A percentile compares a stretch with the other conserved stretches of the same genome.
Conservation (phyloP, 768 basidiomycete species). For the Tylopilus felleus region DNA sequence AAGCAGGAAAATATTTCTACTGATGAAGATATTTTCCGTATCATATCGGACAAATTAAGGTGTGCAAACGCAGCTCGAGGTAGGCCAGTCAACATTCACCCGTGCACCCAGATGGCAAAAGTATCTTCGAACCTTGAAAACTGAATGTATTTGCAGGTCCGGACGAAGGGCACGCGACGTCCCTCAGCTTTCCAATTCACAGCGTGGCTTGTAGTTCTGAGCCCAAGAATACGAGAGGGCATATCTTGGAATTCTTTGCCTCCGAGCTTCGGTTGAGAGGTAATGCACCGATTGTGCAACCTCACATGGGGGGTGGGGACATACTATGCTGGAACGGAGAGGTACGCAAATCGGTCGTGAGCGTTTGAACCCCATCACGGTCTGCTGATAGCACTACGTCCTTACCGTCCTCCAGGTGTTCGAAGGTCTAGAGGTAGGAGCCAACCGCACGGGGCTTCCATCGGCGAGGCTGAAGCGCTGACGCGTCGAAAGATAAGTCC, state of each 20-base stretch:
- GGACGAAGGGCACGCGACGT: slow-evolving; percentile 48
- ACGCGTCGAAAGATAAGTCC: slow-evolving; percentile 44
- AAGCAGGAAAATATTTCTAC: slow-evolving; percentile 1
- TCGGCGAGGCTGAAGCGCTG: slow-evolving; percentile 9
- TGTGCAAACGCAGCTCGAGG: slow-evolving; percentile 58
- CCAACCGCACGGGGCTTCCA: background rate
- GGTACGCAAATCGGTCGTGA: slow-evolving; percentile 36
- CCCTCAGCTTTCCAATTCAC: slow-evolving; percentile 14
- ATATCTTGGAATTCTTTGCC: slow-evolving; percentile 50
- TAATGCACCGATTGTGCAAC: slow-evolving; percentile 53
- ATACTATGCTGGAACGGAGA: slow-evolving; percentile 88
- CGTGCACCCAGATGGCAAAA: too few species aligned
- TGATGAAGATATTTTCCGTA: slow-evolving; percentile 17
- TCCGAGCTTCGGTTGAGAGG: slow-evolving; percentile 80
- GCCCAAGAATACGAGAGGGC: slow-evolving; percentile 20
- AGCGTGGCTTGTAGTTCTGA: slow-evolving; percentile 6
- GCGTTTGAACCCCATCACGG: background rate
- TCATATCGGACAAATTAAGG: slow-evolving; percentile 36
- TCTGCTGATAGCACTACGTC: background rate
- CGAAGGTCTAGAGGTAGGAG: slow-evolving; percentile 67
- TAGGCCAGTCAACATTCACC: slow-evolving; percentile 18
- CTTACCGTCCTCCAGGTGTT: slow-evolving; percentile 50
- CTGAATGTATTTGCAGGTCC: slow-evolving; percentile 47
- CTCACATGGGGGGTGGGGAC: slow-evolving; percentile 56
- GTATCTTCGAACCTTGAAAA: background rate